Base-by-base conservation (phyloP, 2,329 filamentous ascomycete species). In the Fusarium papillatum region DNA sequence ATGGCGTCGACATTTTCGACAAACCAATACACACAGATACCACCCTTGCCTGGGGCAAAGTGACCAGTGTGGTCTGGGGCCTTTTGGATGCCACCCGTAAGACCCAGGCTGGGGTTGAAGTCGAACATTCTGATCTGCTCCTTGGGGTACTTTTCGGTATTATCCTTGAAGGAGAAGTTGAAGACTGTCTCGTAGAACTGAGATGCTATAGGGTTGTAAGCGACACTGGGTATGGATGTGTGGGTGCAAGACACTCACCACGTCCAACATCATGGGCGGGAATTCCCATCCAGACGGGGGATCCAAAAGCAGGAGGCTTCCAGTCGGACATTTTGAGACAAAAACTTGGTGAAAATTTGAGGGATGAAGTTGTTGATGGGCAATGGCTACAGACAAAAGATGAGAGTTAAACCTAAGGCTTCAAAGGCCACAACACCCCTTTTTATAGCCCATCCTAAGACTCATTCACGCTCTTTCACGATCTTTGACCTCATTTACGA, bases 101-200 rank as follows among this genome's bases (percentile, higher is more conserved):
- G 69, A 63, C 70, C 75, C 19, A 83, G 69, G 31, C 76, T 79
- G 4, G 80, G 80, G 69, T 70, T 80, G 64, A 83, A 79, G 70
- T 83, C 81, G 36, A 83, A 81, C 69, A 76, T 77, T n/a, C 66
- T 63, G 26, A 79, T 66, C 36, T 74, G 61, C 7, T 77, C 71
- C 34, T 71, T 63, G 7, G 74, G 61, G 24, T 66, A 59, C 10
- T 73, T 76, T 2, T 70, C 67, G 4, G 70, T 34, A 2, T 48
- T 31, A 2, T 78, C 69, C 17, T 78, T 80, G 61, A 76, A 81
- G 8, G 70, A 68, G 13, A 81, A 77, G 41, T 80, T 76, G 72
- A 82, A 82, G 48, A 82, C 79, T 1, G 72, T 63, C 31, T 77
- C 76, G 71, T 82, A 82, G 66, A 82, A 82, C n/a, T 77, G 59